Percentiles rank a stretch among this genome's conserved stretches.
phyloP scores from a whole-genome alignment of 352 stramenopile species.

The Phytopythium montanum region DNA sequence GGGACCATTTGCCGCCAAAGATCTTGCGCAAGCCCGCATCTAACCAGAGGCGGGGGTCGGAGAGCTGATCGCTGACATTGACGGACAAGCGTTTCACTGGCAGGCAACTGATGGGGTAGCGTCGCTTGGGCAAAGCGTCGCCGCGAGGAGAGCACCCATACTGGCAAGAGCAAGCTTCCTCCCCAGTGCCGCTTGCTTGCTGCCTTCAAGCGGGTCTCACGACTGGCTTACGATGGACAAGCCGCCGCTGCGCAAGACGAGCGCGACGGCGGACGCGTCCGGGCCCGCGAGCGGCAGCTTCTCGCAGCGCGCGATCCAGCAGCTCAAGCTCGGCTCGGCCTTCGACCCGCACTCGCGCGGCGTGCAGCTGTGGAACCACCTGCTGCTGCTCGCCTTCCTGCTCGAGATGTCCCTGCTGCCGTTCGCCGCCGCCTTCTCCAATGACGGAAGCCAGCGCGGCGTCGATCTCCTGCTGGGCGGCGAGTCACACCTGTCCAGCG shows the following conservation, averaged over 20 bases:
- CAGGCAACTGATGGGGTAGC: neutral
- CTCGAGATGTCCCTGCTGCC: conserved; percentile 51
- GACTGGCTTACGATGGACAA: neutral
- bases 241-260: neutral
- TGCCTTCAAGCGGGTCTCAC: no score
- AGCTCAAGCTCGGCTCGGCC: conserved; percentile 38
- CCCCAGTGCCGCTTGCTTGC: no score
- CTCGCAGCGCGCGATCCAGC: conserved; percentile 1
- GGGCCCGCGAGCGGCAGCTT: conserved; percentile 3
- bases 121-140: neutral
- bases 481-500: conserved; percentile 7
- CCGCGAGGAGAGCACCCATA: neutral
- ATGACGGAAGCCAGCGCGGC: conserved; percentile 2
- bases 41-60: no score
- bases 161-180: neutral
- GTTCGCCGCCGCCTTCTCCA: conserved; percentile 28
- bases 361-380: conserved; percentile 45
- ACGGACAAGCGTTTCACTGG: neutral
- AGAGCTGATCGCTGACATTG: neutral
- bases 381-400: conserved; percentile 38
- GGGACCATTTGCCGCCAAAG: neutral
- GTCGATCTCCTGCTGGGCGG: conserved; percentile 8
- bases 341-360: conserved; percentile 45
- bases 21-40: neutral
- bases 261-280: neutral